Evolutionary conservation across 441 rosid genomes (phyloP).

Genomic region (Heliophila coronopifolia): DNA sequence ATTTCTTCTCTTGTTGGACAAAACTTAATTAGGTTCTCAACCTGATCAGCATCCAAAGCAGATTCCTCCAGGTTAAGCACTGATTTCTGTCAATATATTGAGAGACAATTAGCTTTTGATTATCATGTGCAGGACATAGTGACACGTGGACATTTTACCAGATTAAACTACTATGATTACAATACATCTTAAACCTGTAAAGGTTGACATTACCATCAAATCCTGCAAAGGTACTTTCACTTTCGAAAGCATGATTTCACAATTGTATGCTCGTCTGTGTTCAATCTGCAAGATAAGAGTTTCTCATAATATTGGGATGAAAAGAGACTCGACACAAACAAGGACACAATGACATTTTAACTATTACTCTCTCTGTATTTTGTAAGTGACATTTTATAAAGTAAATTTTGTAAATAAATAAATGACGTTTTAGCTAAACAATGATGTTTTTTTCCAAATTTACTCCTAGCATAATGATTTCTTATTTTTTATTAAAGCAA

Average conservation of each 20-base stretch:
- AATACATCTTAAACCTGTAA: slow-evolving; percentile 11
- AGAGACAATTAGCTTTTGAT: too few relatives aligned
- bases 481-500: too few relatives aligned
- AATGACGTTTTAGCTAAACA: too few relatives aligned
- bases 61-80: slow-evolving; percentile 77
- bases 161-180: slow-evolving; percentile 4
- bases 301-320: slow-evolving; percentile 3
- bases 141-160: too few relatives aligned
- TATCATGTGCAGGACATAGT: too few relatives aligned
- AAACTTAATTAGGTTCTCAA: slow-evolving; percentile 77
- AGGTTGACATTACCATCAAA: slow-evolving; percentile 55
- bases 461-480: too few relatives aligned
- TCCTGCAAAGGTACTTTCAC: slow-evolving; percentile 82
- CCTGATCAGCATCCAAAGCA: slow-evolving; percentile 70
- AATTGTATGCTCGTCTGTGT: slow-evolving; percentile 88
- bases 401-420: too few relatives aligned
- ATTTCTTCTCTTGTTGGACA: slow-evolving; percentile 65
- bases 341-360: background rate
- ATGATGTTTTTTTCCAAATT: too few relatives aligned
- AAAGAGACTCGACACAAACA: background rate
- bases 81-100: too few relatives aligned
- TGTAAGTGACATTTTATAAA: too few relatives aligned
- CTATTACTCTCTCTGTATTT: too few relatives aligned
- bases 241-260: slow-evolving; percentile 97
- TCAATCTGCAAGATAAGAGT: slow-evolving; percentile 57